These are phyloP conservation scores for Candida tropicalis DNA, from an alignment of 1,139 yeast species.

Conservation along the genomic window DNA sequence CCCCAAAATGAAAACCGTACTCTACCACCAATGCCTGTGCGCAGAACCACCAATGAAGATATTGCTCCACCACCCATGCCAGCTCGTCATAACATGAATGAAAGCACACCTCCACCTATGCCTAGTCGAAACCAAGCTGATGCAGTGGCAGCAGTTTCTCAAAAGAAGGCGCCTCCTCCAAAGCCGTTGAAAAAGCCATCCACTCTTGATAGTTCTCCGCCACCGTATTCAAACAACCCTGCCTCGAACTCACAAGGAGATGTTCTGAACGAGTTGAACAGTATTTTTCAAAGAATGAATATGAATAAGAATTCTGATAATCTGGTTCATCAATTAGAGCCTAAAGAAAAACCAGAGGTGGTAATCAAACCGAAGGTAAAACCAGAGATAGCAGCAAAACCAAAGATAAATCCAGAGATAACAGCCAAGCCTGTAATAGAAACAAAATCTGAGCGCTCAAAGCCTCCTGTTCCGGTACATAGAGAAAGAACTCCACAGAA, in stretches of 20 bases:
- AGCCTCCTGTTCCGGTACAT: constrained; percentile 14
- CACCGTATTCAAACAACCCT: constrained; percentile 7
- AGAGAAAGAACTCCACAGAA: constrained; percentile 4
- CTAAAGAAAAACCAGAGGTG: no score
- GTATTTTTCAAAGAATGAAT: constrained; percentile 15
- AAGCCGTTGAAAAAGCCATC: constrained; percentile 39
- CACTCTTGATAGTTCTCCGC: constrained; percentile 17
- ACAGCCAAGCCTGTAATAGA: constrained; percentile 17
- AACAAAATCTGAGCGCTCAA: constrained; percentile 21
- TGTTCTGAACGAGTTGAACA: constrained; percentile 17
- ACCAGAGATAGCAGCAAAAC: constrained; percentile 10
- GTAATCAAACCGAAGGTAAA: constrained; percentile 5
- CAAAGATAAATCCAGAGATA: constrained; percentile 16
- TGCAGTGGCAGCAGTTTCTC: constrained; percentile 6
- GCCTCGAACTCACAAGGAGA: constrained; percentile 14
- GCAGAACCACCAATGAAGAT: not conserved
- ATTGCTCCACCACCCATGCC: not conserved
- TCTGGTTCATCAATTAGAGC: no score
- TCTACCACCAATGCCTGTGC: constrained; percentile 6
- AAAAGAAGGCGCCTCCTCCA: constrained; percentile 40
- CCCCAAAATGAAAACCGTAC: constrained; percentile 6
- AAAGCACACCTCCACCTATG: constrained; percentile 8
- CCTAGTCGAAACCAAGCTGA: constrained; percentile 2
- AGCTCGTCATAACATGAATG: constrained; percentile 1
- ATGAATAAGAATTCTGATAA: constrained; percentile 7